Evolutionary conservation across 1,284 basidiomycete genomes (phyloP).

Genomic region (Fomes fomentarius): DNA sequence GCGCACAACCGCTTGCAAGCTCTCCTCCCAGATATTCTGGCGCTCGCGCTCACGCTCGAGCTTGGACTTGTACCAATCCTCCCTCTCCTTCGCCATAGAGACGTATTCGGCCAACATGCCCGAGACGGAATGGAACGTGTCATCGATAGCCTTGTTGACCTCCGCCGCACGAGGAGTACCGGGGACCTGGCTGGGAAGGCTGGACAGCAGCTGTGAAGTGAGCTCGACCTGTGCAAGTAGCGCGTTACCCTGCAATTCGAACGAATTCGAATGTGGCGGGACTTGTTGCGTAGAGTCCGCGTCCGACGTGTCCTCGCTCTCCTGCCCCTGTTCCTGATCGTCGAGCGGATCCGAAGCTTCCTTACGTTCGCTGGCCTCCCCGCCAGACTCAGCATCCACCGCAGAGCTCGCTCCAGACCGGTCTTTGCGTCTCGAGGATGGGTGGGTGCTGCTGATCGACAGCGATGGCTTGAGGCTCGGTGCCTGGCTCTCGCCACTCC

Average conservation of each 20-base stretch:
- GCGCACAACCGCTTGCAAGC: constrained; percentile 81
- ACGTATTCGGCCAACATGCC: constrained; percentile 71
- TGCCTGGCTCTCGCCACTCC: constrained; percentile 39
- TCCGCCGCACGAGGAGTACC: constrained; percentile 44
- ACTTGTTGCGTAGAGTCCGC: constrained; percentile 43
- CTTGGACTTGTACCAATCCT: constrained; percentile 74
- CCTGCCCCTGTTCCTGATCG: constrained; percentile 42
- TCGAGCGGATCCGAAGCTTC: constrained; percentile 27
- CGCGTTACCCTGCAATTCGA: constrained; percentile 78
- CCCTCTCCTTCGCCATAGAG: constrained; percentile 79
- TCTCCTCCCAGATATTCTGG: constrained; percentile 90
- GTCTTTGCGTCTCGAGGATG: constrained; percentile 7
- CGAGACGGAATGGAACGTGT: constrained; percentile 64
- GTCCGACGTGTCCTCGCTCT: constrained; percentile 46
- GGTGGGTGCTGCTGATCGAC: constrained; percentile 19
- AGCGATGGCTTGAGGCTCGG: constrained; percentile 28
- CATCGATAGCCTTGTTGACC: constrained; percentile 61
- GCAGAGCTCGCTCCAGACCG: background rate
- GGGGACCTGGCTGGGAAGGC: constrained; percentile 45
- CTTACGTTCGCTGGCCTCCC: constrained; percentile 16
- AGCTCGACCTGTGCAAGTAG: constrained; percentile 82
- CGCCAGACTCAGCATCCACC: constrained; percentile 20
- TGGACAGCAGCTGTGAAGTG: constrained; percentile 67
- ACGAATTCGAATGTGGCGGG: constrained; percentile 71
- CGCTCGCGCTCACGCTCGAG: constrained; percentile 74